A percentile compares a stretch with the other conserved stretches of the same genome.
Conservation (phyloP, 2,329 filamentous ascomycete species). For the Parastagonospora avenae region DNA sequence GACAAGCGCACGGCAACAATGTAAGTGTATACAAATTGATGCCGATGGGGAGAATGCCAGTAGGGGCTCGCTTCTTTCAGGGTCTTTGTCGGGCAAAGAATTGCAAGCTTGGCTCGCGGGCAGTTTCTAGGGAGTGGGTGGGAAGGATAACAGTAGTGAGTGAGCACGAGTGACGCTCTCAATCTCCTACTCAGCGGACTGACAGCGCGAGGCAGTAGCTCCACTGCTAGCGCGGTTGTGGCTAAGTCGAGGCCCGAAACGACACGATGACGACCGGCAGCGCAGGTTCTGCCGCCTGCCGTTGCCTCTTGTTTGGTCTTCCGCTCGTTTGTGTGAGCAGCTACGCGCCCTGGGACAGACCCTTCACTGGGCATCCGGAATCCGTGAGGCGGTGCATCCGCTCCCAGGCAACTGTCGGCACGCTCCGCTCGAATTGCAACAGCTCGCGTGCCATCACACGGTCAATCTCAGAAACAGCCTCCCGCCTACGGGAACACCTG, state of each 20-base stretch:
- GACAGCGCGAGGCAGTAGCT: neutral
- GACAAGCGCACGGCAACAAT: slow-evolving; percentile 1
- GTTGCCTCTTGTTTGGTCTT: neutral
- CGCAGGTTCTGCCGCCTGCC: slow-evolving; percentile 1
- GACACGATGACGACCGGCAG: neutral
- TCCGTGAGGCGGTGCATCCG: no score
- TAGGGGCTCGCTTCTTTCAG: neutral
- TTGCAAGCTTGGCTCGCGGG: neutral
- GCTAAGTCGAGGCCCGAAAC: neutral
- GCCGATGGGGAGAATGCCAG: neutral
- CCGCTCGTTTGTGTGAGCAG: neutral
- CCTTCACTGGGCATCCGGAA: no score
- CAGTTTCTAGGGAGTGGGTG: neutral
- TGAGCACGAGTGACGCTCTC: neutral
- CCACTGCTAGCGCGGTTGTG: neutral
- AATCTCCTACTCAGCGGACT: neutral
- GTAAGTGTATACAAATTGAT: neutral
- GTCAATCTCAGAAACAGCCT: no score
- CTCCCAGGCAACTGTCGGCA: no score
- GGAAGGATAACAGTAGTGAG: neutral
- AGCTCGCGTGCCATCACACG: no score
- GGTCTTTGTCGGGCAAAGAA: neutral
- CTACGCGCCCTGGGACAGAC: no score
- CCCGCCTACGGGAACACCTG: no score
- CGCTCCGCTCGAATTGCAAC: no score